phyloP scores from a whole-genome alignment of 2,329 filamentous ascomycete species.

The Ophiostoma sp. region DNA sequence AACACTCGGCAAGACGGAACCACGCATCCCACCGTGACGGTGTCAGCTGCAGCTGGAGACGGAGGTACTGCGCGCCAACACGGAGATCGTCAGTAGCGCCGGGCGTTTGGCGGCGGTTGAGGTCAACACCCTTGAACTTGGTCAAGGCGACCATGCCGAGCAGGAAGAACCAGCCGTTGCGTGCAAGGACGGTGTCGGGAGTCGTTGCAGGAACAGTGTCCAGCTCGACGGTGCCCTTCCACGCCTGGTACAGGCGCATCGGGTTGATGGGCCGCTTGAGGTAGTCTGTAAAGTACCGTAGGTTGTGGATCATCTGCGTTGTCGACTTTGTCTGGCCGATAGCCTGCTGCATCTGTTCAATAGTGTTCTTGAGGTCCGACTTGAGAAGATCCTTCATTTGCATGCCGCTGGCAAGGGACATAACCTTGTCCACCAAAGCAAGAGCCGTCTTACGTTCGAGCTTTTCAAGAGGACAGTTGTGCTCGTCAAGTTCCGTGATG shows the following conservation, averaged over 20 bases:
- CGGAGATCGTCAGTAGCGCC: slow-evolving; percentile 79
- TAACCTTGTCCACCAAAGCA: slow-evolving; percentile 76
- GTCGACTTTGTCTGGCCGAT: slow-evolving; percentile 74
- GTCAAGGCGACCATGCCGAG: slow-evolving; percentile 82
- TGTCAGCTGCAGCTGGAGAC: slow-evolving; percentile 77
- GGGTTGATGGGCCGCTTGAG: slow-evolving; percentile 82
- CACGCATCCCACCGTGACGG: slow-evolving; percentile 82
- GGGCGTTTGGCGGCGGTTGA: slow-evolving; percentile 68
- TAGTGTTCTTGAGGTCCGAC: slow-evolving; percentile 80
- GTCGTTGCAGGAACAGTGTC: slow-evolving; percentile 65
- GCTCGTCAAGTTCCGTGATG: slow-evolving; percentile 64
- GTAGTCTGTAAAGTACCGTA: slow-evolving; percentile 73
- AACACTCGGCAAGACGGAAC: slow-evolving; percentile 82
- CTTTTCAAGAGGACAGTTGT: slow-evolving; percentile 70
- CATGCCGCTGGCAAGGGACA: slow-evolving; percentile 73
- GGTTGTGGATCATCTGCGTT: slow-evolving; percentile 78
- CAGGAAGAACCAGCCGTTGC: slow-evolving; percentile 86
- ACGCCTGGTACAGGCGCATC: slow-evolving; percentile 69
- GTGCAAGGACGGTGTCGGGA: slow-evolving; percentile 66
- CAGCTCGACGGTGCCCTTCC: slow-evolving; percentile 70
- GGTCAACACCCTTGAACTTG: slow-evolving; percentile 68
- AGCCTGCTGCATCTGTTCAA: slow-evolving; percentile 87
- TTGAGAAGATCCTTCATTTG: slow-evolving; percentile 88
- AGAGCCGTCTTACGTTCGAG: slow-evolving; percentile 76
- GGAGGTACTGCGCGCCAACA: slow-evolving; percentile 71